A percentile compares a stretch with the other conserved stretches of the same genome.
Evolutionary conservation across 495 filamentous ascomycete genomes (phyloP).

Genomic region (Xanthoparmelia taractica): DNA sequence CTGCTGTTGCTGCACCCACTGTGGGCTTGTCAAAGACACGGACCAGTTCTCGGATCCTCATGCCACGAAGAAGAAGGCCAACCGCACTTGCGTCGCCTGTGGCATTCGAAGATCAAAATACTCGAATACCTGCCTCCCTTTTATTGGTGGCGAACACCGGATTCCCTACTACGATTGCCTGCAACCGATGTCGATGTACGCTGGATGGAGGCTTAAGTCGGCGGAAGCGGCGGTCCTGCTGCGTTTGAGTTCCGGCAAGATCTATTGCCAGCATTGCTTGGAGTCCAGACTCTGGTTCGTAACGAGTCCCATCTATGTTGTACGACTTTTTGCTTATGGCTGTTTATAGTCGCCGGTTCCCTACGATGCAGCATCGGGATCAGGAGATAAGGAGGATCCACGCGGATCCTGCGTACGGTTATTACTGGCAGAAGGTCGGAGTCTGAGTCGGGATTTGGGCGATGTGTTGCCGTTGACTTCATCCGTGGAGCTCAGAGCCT

Average conservation of each 20-base stretch:
- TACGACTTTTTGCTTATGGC: not conserved
- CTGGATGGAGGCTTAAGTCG: not conserved
- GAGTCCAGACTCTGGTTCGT: not conserved
- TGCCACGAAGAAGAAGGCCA: not conserved
- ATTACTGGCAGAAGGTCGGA: not conserved
- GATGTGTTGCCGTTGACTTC: not conserved
- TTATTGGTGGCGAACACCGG: not conserved
- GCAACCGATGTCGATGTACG: not conserved
- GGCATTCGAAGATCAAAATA: not conserved
- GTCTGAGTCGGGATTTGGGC: not conserved
- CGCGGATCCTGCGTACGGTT: not conserved
- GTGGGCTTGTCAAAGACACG: constrained; percentile 1
- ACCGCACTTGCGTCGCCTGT: not conserved
- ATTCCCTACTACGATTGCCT: not conserved
- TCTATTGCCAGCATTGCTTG: not conserved
- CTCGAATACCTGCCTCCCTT: not conserved
- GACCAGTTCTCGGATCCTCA: not conserved
- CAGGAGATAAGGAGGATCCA: not conserved
- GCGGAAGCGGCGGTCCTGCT: not conserved
- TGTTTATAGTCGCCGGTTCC: not conserved
- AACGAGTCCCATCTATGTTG: not conserved
- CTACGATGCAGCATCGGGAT: not conserved
- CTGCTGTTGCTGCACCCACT: constrained; percentile 1
- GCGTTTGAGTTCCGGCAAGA: not conserved
- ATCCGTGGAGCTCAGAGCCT: not conserved